phyloP scores from a whole-genome alignment of 1,284 basidiomycete genomes.

The Omphalotus olearius region DNA sequence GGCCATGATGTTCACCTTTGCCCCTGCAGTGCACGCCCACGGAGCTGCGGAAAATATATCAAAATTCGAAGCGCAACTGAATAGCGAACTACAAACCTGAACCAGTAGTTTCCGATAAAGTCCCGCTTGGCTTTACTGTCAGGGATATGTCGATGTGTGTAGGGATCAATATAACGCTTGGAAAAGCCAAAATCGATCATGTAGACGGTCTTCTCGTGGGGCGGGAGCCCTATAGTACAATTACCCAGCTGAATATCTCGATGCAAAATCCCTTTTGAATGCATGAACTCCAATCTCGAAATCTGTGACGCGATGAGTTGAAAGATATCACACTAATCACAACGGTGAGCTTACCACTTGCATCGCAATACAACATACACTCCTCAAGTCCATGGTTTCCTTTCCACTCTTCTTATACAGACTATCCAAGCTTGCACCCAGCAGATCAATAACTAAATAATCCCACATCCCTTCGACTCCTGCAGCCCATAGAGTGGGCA shows the following conservation, averaged over 20 bases:
- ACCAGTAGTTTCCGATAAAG: conserved; percentile 81
- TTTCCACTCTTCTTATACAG: conserved; percentile 52
- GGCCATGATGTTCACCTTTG: conserved; percentile 43
- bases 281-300: conserved; percentile 65
- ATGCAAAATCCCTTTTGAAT: conserved; percentile 64
- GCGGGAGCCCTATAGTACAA: conserved; percentile 55
- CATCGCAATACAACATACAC: conserved; percentile 67
- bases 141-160: conserved; percentile 59
- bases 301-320: conserved; percentile 40
- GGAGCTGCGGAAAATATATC: conserved; percentile 34
- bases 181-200: conserved; percentile 84
- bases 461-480: conserved; percentile 62
- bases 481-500: conserved; percentile 62
- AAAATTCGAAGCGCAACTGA: background rate
- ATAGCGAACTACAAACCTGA: conserved; percentile 35
- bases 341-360: conserved; percentile 62
- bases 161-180: conserved; percentile 65
- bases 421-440: conserved; percentile 64
- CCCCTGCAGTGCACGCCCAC: conserved; percentile 71
- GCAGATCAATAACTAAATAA: conserved; percentile 69
- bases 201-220: conserved; percentile 58
- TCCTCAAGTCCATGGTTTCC: conserved; percentile 60
- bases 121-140: conserved; percentile 62
- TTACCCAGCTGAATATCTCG: conserved; percentile 77
- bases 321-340: background rate